phyloP scores from a whole-genome alignment of 2,329 filamentous ascomycete genomes.

The Corniculantispora saksenae region DNA sequence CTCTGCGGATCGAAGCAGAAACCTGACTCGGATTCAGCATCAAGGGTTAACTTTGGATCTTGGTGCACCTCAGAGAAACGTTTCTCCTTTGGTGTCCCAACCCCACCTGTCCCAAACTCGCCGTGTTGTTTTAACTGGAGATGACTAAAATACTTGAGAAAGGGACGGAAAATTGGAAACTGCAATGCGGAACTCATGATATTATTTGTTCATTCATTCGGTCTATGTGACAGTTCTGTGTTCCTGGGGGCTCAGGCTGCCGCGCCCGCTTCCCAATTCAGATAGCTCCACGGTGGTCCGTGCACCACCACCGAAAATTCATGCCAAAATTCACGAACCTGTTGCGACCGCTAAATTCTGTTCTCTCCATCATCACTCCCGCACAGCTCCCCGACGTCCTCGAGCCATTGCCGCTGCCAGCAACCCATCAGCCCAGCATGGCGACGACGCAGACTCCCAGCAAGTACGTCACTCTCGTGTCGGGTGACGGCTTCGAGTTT shows the following conservation, averaged over 20 bases:
- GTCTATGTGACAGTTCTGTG: no score
- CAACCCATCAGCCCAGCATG: conserved; percentile 18
- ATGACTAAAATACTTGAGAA: no score
- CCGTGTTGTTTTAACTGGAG: no score
- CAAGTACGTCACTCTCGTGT: conserved; percentile 78
- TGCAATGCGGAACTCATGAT: no score
- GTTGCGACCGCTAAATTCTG: neutral
- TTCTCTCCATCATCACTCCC: conserved; percentile 11
- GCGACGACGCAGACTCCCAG: conserved; percentile 35
- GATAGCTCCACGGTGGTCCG: conserved; percentile 10
- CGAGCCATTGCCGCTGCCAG: conserved; percentile 17
- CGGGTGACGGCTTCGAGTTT: conserved; percentile 75
- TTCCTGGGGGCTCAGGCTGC: neutral
- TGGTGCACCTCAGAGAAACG: no score
- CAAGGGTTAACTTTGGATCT: no score
- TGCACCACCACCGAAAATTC: conserved; percentile 10
- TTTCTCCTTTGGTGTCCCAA: no score
- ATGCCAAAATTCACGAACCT: neutral
- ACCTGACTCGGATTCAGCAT: no score
- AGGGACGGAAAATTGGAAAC: no score
- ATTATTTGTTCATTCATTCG: no score
- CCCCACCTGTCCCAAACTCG: no score
- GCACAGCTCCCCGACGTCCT: conserved; percentile 10
- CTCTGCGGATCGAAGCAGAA: no score
- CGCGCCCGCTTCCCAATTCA: neutral